Evolutionary conservation across 306 rosid genomes (phyloP).

Genomic region (Begonia loranthoides): DNA sequence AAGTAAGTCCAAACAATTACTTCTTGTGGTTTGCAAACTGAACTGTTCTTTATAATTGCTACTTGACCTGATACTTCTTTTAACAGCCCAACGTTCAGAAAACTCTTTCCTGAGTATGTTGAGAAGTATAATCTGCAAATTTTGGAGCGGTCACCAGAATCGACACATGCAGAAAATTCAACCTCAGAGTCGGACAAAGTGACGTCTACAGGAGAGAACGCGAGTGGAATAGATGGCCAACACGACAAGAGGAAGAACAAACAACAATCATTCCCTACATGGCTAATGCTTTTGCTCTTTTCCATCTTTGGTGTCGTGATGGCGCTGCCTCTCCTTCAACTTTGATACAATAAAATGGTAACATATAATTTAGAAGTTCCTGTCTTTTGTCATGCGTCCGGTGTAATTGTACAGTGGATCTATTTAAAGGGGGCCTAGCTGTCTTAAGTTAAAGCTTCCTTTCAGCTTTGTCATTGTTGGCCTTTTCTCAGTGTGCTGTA

Average conservation of each 20-base stretch:
- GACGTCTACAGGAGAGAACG: slow-evolving; percentile 32
- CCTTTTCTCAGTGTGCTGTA: too few relatives aligned
- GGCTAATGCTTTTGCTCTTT: slow-evolving; percentile 81
- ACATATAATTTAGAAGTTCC: slow-evolving; percentile 6
- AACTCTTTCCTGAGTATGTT: slow-evolving; percentile 85
- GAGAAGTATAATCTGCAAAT: slow-evolving; percentile 70
- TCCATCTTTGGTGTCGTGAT: slow-evolving; percentile 83
- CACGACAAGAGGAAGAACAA: slow-evolving; percentile 30
- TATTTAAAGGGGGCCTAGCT: background rate
- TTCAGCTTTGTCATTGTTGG: too few relatives aligned
- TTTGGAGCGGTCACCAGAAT: slow-evolving; percentile 34
- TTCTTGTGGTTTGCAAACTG: background rate
- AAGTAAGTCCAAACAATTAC: slow-evolving; percentile 43
- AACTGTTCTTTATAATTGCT: background rate
- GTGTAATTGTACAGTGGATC: background rate
- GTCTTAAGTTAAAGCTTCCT: background rate
- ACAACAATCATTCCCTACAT: slow-evolving; percentile 62
- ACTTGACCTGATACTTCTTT: slow-evolving; percentile 11
- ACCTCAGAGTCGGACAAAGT: slow-evolving; percentile 28
- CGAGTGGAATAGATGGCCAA: slow-evolving; percentile 25
- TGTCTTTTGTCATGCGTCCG: background rate
- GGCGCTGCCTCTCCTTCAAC: slow-evolving; percentile 95
- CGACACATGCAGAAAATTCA: slow-evolving; percentile 23
- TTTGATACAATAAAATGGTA: slow-evolving; percentile 24
- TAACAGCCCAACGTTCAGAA: slow-evolving; percentile 70